phyloP scores from a whole-genome alignment of 1,284 basidiomycete species.

The Stygiomarasmius scandens region DNA sequence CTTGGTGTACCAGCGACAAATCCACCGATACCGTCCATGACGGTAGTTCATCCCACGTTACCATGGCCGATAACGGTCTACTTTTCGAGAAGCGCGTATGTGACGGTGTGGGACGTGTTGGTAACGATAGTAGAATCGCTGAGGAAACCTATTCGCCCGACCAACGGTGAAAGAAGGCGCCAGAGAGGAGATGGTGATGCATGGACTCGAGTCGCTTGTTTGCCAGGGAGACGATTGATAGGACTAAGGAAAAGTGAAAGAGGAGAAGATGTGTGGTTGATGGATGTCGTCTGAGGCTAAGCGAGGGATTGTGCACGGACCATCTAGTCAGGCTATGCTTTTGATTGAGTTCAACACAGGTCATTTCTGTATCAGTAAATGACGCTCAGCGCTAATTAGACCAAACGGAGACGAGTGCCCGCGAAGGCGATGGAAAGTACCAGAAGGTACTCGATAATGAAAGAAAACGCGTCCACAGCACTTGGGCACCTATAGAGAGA shows the following conservation, averaged over 20 bases:
- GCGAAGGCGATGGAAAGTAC: not conserved
- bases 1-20: slow-evolving; percentile 8
- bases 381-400: not conserved
- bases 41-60: slow-evolving; percentile 9
- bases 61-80: slow-evolving; percentile 15
- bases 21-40: slow-evolving; percentile 15
- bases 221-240: slow-evolving; percentile 5
- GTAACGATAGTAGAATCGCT: not conserved
- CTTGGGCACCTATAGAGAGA: not conserved
- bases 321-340: not conserved
- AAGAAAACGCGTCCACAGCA: not conserved
- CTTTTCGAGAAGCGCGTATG: not conserved
- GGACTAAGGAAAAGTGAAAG: slow-evolving; percentile 2
- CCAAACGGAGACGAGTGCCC: not conserved
- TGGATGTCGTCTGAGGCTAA: not conserved
- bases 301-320: not conserved
- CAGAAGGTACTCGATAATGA: not conserved
- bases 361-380: not conserved
- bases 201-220: not conserved
- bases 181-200: no score
- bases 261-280: slow-evolving; percentile 14
- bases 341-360: not conserved
- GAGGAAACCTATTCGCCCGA: not conserved
- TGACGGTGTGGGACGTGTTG: slow-evolving; percentile 14
- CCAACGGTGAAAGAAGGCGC: not conserved